Base-by-base conservation (phyloP, 768 basidiomycete species). In the Amyloporia xantha region DNA sequence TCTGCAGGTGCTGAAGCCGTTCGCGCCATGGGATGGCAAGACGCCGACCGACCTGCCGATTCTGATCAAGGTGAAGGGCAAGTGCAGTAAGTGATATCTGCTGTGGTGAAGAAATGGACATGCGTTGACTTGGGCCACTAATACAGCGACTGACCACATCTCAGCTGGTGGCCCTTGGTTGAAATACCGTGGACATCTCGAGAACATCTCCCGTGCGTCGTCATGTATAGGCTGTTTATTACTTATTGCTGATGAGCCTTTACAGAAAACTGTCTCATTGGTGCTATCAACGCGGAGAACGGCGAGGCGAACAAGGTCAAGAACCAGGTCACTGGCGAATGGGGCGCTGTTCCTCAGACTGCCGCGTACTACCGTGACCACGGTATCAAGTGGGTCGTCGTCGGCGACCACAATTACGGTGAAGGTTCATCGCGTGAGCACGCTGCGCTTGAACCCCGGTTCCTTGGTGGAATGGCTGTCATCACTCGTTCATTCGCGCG, bases 361-460 rank as follows among this genome's bases (percentile, higher is more conserved):
- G 95, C 79, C 52, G 86, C 86, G 43, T 73, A 81, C 65, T 99
- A 99, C 78, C 90, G 93, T 52, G 87, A 91, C 60, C 66, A 80
- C 48, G 89, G 86, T 55, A 79, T 91, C 71, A 86, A 93, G 68
- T 98, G 96, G 96, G 91, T 99, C 53, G 95, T 97, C 59, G 77
- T 99, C 59, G 96, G 96, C 67, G 88, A 91, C 71, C 78, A 81
- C 71, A 91, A 94, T 78, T 96, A 97, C 71, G 94, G 94, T 65
- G 94, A 97, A 73, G 94, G 94, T 62, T 97, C 94, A 11, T 95
- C 93, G 48, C 92, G 94, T 68, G 94, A 97, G 70, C 94, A 96
- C 70, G 95, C 95, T 56, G 93, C 93, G 21, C 86, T 96, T 47
- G 93, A 95, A 70, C 93, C 93, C 21, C 85, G 93, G 44, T 96